Percentiles rank a stretch among this genome's conserved stretches.
Evolutionary conservation across 2,329 filamentous ascomycete species (phyloP).

Genomic region (Thyridium curvatum): DNA sequence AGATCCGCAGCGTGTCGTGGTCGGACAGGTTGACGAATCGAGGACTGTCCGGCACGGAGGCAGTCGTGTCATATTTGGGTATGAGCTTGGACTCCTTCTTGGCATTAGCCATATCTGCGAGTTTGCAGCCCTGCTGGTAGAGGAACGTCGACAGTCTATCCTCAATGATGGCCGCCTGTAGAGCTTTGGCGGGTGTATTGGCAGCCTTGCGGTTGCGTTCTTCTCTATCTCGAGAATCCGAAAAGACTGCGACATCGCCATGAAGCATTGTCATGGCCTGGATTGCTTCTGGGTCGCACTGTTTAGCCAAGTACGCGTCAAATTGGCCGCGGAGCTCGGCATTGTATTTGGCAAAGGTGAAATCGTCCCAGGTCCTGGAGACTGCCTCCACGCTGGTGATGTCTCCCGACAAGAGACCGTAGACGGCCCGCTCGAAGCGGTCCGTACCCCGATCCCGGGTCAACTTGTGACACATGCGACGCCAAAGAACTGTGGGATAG

Average conservation of each 20-base stretch:
- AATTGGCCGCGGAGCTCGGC: constrained; percentile 15
- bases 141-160: constrained; percentile 52
- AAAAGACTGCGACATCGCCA: constrained; percentile 7
- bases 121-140: constrained; percentile 49
- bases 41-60: constrained; percentile 24
- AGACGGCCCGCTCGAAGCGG: constrained; percentile 82
- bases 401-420: constrained; percentile 84
- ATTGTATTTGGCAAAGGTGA: constrained; percentile 15
- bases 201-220: constrained; percentile 34
- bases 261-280: constrained; percentile 9
- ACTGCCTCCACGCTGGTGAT: constrained; percentile 63
- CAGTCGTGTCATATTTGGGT: constrained; percentile 24
- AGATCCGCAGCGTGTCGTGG: constrained; percentile 59
- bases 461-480: constrained; percentile 67
- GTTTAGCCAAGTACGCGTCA: constrained; percentile 13
- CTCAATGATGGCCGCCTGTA: constrained; percentile 71
- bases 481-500: constrained; percentile 58
- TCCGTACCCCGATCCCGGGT: constrained; percentile 65
- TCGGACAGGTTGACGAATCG: constrained; percentile 51
- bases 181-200: constrained; percentile 60
- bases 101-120: constrained; percentile 40
- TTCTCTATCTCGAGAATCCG: background rate
- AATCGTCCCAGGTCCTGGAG: constrained; percentile 40
- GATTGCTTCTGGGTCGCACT: constrained; percentile 9
- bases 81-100: constrained; percentile 35